Evolutionary conservation across 2,329 filamentous ascomycete species (phyloP).

Genomic region (Amauroascus verrucosus): DNA sequence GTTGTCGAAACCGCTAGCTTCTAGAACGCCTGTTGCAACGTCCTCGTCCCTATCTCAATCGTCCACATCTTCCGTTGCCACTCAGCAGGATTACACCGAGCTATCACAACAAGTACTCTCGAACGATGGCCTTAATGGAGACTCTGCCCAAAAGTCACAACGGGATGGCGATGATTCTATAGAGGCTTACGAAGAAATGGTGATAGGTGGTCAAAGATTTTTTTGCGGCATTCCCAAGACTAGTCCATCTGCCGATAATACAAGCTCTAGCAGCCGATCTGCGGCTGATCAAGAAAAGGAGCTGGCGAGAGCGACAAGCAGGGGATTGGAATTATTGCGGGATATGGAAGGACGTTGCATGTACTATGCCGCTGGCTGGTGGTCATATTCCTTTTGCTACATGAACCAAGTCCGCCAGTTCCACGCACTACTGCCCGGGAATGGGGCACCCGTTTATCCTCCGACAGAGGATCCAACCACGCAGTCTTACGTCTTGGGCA

Average conservation of each 20-base stretch:
- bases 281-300: constrained; percentile 65
- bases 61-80: constrained; percentile 3
- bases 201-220: constrained; percentile 58
- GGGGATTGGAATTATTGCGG: constrained; percentile 69
- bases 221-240: constrained; percentile 76
- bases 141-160: constrained; percentile 52
- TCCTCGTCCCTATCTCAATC: constrained; percentile 14
- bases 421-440: constrained; percentile 64
- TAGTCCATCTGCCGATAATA: constrained; percentile 52
- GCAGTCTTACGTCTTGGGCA: constrained; percentile 66
- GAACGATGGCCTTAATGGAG: constrained; percentile 40
- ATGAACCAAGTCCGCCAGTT: constrained; percentile 80
- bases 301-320: constrained; percentile 61
- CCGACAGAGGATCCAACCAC: constrained; percentile 68
- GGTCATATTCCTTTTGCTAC: constrained; percentile 94
- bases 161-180: constrained; percentile 52
- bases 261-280: constrained; percentile 45
- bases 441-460: constrained; percentile 56
- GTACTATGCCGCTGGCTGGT: constrained; percentile 81
- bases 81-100: constrained; percentile 13
- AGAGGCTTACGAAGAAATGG: constrained; percentile 62
- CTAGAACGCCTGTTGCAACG: constrained; percentile 18
- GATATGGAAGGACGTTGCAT: constrained; percentile 71
- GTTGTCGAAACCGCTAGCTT: constrained; percentile 25
- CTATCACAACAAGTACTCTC: constrained; percentile 20